A percentile compares a stretch with the other conserved stretches of the same genome.
phyloP scores from a whole-genome alignment of 2,329 filamentous ascomycete species.

The Fusarium bactridioides region DNA sequence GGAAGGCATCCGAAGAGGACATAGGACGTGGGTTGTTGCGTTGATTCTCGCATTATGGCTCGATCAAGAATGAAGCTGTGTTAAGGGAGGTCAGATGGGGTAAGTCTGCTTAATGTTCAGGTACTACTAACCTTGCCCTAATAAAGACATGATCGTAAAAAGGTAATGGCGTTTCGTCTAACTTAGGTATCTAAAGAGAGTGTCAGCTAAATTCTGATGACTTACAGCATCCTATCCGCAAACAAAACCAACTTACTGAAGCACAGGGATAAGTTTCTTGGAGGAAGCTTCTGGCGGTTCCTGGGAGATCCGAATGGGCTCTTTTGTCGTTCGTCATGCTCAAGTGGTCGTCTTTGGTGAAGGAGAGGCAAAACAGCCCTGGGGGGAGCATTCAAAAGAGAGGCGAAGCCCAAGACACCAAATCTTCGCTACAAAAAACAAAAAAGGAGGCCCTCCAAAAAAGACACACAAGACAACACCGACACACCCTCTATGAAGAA shows the following conservation, averaged over 20 bases:
- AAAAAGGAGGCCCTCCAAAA: not conserved
- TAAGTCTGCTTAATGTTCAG: not conserved
- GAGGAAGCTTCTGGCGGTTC: not conserved
- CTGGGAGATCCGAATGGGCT: not conserved
- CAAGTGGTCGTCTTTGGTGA: not conserved
- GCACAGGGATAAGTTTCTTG: fast-evolving
- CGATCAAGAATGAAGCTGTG: not conserved
- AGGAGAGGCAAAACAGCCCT: not conserved
- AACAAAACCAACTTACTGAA: too few species aligned
- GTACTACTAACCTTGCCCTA: not conserved
- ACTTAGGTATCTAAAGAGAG: too few species aligned
- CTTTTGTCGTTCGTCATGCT: not conserved
- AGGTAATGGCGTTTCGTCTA: too few species aligned
- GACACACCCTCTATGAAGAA: not conserved
- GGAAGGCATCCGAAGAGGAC: not conserved
- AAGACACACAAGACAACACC: not conserved
- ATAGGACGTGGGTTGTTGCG: not conserved
- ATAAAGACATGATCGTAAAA: fast-evolving
- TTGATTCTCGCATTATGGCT: not conserved
- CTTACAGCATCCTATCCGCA: too few species aligned
- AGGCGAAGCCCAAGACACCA: not conserved
- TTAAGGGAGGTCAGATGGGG: not conserved
- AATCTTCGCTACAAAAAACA: not conserved
- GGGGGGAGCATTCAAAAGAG: not conserved
- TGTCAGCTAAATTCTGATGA: too few species aligned